Percentiles rank a stretch among this genome's conserved stretches.
Conservation (phyloP, 2,329 filamentous ascomycete genomes). For the Hymenoscyphus fructigenus region DNA sequence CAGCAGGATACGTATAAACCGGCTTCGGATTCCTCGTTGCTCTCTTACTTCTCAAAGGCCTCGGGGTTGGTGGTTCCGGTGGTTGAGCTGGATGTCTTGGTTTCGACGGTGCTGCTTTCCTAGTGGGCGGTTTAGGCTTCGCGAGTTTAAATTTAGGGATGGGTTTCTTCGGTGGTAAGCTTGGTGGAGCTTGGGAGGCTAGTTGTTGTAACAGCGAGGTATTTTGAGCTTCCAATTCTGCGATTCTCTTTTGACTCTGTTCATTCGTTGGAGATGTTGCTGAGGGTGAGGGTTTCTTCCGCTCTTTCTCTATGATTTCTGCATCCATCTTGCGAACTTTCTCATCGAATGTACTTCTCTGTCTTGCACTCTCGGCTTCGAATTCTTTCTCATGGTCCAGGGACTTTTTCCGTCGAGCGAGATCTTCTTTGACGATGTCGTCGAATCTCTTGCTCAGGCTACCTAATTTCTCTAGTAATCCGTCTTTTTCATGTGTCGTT, state of each 20-base stretch:
- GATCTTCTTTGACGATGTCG: not conserved
- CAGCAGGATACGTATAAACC: not conserved
- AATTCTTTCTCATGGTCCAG: not conserved
- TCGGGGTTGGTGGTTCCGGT: not conserved
- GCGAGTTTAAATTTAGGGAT: not conserved
- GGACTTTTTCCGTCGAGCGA: not conserved
- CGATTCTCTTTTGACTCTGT: not conserved
- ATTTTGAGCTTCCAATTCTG: not conserved
- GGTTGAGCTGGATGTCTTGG: not conserved
- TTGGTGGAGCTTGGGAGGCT: not conserved
- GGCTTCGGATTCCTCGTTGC: not conserved
- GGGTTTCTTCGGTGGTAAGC: not conserved
- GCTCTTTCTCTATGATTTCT: not conserved
- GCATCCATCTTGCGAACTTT: not conserved
- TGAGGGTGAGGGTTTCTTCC: not conserved
- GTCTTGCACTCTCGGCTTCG: not conserved
- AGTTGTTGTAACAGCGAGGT: not conserved
- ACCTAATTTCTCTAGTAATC: not conserved
- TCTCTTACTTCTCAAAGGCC: not conserved
- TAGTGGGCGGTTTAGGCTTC: not conserved
- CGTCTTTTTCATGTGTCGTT: not conserved
- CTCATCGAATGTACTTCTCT: not conserved
- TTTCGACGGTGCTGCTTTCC: not conserved
- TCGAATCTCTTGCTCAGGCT: not conserved
- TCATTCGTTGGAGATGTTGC: not conserved